Percentiles rank a stretch among this genome's conserved stretches.
Conservation (phyloP, 495 filamentous ascomycete species). For the Immersiella caudata region DNA sequence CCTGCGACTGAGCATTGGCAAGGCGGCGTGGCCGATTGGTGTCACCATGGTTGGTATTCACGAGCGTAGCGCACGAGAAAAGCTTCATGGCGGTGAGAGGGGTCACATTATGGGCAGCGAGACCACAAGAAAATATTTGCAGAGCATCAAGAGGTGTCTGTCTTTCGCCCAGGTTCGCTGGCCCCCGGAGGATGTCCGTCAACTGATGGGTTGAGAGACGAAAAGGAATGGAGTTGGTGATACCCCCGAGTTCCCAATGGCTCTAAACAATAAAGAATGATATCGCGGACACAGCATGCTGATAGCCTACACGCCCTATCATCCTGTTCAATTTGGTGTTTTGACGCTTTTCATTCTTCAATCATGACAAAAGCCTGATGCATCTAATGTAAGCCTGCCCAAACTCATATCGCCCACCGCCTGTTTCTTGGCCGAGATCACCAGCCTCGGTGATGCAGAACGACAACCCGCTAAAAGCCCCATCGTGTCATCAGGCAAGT, state of each 20-base stretch:
- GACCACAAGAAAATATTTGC: constrained; percentile 88
- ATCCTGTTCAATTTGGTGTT: too few species aligned
- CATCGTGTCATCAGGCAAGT: background rate
- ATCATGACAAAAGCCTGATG: background rate
- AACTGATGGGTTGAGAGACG: constrained; percentile 84
- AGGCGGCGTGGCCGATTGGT: constrained; percentile 98
- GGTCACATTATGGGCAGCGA: constrained; percentile 98
- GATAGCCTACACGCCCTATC: too few species aligned
- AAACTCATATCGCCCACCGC: background rate
- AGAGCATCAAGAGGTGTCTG: constrained; percentile 96
- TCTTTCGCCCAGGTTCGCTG: constrained; percentile 96
- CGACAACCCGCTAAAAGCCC: background rate
- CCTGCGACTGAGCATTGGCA: constrained; percentile 88
- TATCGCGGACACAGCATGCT: background rate
- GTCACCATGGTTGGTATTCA: constrained; percentile 99
- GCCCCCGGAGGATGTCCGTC: constrained; percentile 88
- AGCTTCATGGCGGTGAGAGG: constrained; percentile 86
- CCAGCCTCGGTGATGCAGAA: background rate
- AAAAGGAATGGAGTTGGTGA: constrained; percentile 13
- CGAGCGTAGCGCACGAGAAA: constrained; percentile 92
- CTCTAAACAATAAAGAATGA: background rate
- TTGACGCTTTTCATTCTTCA: too few species aligned
- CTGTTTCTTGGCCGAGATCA: background rate
- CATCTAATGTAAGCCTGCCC: background rate
- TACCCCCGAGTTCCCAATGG: constrained; percentile 8